Evolutionary conservation across 257 asterid genomes (phyloP), one percentile per base, ranked within the genome.

Genomic region (Capsicum baccatum): DNA sequence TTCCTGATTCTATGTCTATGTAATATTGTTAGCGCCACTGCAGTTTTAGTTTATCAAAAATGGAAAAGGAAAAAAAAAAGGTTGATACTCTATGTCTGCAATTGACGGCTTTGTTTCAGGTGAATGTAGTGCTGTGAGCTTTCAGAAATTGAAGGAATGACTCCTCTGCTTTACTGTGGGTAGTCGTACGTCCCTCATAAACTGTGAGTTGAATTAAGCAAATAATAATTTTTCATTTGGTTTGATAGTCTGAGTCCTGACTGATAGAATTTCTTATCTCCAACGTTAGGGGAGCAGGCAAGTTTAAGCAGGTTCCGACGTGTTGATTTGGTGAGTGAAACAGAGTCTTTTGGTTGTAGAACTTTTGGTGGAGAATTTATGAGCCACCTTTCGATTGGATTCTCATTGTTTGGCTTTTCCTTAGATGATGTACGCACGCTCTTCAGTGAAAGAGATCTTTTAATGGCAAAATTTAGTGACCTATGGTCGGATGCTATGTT

Each of bases 161-260:
- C 79, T 42, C 35, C 33, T 42, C 42, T 42, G 33, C 79, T 47
- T 71, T 33, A 71, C 37, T 47, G 80, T 47, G 57, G 15, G 58
- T 42, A 71, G 80, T 71, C 16, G 58, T 71, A n/a, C 58, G n/a
- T 47, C 58, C 10, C 35, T 71, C 39, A n/a, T 47, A 17, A 71
- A 71, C 80, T 71, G 79, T 71, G 58, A 71, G 79, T 71, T 71
- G 37, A 71, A 71, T n/a, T 17, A 52, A 71, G 57, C 79, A 71
- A n/a, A 71, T n/a, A 47, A 71, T 71, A n/a, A 19, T 12, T 17
- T 17, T 47, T 17, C 57, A 44, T 71, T 71, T n/a, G 58, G 17
- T 21, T 63, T 0, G 16, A 11, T 71, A 47, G 79, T 39, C 17
- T 71, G 58, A 9, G 17, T 9, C 58, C 58, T 47, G 79, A 47